Conservation (phyloP, 305 asterid species). For the Plantago coronopus region DNA sequence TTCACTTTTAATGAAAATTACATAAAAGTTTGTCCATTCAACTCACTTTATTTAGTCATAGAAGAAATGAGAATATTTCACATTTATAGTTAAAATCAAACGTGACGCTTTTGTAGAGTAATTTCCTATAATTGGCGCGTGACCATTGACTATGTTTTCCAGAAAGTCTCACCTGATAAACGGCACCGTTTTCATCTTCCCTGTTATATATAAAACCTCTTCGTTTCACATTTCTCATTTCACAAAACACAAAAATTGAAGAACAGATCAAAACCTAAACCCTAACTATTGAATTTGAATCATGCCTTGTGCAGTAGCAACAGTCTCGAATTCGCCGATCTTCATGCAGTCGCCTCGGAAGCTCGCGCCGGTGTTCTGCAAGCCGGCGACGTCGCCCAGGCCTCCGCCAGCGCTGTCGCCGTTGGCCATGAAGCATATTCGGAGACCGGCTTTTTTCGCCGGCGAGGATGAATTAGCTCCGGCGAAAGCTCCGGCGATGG, state of each 20-base stretch:
- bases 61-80: too few species aligned
- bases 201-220: background rate
- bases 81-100: too few species aligned
- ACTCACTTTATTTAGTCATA: too few species aligned
- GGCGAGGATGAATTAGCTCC: constrained; percentile 22
- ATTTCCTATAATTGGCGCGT: too few species aligned
- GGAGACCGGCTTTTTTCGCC: constrained; percentile 10
- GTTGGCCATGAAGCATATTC: constrained; percentile 29
- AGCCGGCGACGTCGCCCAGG: constrained; percentile 33
- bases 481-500: constrained; percentile 24
- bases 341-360: constrained; percentile 50
- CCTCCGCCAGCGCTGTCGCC: constrained; percentile 28
- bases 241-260: background rate
- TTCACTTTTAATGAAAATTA: too few species aligned
- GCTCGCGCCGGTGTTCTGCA: constrained; percentile 47
- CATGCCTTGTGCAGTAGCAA: constrained; percentile 51
- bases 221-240: background rate
- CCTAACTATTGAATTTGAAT: constrained; percentile 1
- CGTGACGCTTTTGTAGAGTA: too few species aligned
- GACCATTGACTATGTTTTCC: background rate
- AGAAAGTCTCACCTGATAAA: background rate
- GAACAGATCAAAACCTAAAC: background rate
- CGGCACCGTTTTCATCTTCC: background rate
- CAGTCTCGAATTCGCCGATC: constrained; percentile 40
- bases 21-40: too few species aligned